phyloP scores from a whole-genome alignment of 345 rosid species.

The Chamaenerion angustifolium region DNA sequence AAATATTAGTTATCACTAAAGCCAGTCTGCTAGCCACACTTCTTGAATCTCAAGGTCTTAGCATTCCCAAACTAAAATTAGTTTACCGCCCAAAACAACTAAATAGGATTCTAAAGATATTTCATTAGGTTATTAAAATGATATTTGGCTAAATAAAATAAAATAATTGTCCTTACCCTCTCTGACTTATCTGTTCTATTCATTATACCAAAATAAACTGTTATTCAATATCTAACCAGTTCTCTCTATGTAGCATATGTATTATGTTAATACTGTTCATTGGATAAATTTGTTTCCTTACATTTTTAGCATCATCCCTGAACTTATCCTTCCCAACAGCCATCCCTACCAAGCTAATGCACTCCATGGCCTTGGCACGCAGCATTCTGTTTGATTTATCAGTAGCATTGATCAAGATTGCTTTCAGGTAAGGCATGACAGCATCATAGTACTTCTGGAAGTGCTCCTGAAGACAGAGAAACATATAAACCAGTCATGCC shows the following conservation, averaged over 20 bases:
- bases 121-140: too few relatives aligned
- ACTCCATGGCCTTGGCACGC: conserved; percentile 99
- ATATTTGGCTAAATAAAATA: too few relatives aligned
- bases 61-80: too few relatives aligned
- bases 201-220: too few relatives aligned
- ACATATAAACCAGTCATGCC: not conserved
- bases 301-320: conserved; percentile 95
- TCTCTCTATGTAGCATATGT: not conserved
- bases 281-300: conserved; percentile 9
- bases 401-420: conserved; percentile 86
- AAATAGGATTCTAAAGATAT: too few relatives aligned
- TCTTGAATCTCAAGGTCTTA: too few relatives aligned
- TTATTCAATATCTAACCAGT: too few relatives aligned
- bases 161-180: too few relatives aligned
- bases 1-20: too few relatives aligned
- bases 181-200: too few relatives aligned
- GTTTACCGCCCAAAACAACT: too few relatives aligned
- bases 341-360: conserved; percentile 99
- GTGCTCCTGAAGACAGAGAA: conserved; percentile 49
- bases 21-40: too few relatives aligned
- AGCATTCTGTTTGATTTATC: conserved; percentile 98
- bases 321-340: conserved; percentile 99
- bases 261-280: not conserved
- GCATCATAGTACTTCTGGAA: conserved; percentile 96
- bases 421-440: conserved; percentile 93